These are phyloP conservation scores for Rhinocladiella mackenziei DNA, from an alignment of 2,329 filamentous ascomycete genomes.

Conservation along the genomic window DNA sequence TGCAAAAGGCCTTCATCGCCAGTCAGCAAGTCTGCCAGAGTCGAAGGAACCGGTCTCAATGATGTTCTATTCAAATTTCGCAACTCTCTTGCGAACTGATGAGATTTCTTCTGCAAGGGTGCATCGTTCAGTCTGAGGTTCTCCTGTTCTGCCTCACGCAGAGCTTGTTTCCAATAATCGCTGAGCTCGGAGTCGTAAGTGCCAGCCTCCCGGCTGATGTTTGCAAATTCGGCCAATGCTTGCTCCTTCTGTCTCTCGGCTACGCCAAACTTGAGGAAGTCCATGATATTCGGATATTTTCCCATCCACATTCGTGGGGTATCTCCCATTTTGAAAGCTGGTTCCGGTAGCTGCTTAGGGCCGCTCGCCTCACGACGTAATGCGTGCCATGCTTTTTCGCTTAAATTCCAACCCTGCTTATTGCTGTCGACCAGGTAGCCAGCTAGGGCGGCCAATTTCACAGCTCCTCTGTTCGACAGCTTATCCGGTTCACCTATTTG, in stretches of 20 bases:
- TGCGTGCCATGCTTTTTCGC: conserved; percentile 37
- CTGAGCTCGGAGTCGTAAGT: conserved; percentile 37
- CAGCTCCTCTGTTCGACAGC: conserved; percentile 35
- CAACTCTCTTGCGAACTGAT: no score
- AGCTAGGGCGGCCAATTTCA: conserved; percentile 41
- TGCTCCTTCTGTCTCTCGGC: conserved; percentile 33
- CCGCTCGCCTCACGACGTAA: conserved; percentile 10
- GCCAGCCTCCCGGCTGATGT: conserved; percentile 29
- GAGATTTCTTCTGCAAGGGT: conserved; percentile 28
- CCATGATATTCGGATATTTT: conserved; percentile 38
- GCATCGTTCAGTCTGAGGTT: no score
- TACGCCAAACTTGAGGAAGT: conserved; percentile 44
- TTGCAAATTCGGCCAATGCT: conserved; percentile 35
- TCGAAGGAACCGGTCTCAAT: no score
- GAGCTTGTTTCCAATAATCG: conserved; percentile 33
- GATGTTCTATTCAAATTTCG: no score
- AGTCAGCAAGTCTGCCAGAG: conserved; percentile 14
- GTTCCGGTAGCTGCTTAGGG: neutral
- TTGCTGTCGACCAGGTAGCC: conserved; percentile 46
- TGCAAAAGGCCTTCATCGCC: conserved; percentile 15
- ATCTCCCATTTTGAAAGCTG: conserved; percentile 29
- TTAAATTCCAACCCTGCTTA: conserved; percentile 44
- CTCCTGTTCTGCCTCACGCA: conserved; percentile 27
- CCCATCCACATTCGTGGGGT: conserved; percentile 27
- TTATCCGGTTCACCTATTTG: conserved; percentile 42